A percentile compares a stretch with the other conserved stretches of the same genome.
Conservation (phyloP, 2,329 filamentous ascomycete species). For the Fusarium torulosum region DNA sequence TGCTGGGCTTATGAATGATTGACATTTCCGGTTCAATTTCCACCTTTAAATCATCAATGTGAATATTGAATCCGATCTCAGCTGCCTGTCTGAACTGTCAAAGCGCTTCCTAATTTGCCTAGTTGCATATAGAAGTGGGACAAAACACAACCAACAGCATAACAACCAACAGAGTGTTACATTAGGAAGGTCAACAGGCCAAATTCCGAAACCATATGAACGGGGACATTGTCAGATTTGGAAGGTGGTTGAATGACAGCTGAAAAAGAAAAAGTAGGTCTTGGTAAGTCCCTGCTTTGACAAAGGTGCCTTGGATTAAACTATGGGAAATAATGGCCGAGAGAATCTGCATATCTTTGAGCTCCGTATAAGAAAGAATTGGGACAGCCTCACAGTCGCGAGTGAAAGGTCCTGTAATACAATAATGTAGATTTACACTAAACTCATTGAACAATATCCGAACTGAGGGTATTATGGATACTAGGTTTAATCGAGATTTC, state of each 20-base stretch:
- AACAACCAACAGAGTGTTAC: slow-evolving; percentile 9
- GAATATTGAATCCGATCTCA: neutral
- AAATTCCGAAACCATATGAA: rapidly evolving
- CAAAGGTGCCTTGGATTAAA: neutral
- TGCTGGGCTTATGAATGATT: neutral
- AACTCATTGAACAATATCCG: too few relatives aligned
- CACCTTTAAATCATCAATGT: neutral
- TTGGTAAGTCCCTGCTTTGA: neutral
- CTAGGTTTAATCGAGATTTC: too few relatives aligned
- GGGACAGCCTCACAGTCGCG: rapidly evolving
- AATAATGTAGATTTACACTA: too few relatives aligned
- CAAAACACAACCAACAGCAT: slow-evolving; percentile 13
- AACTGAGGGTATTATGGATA: too few relatives aligned
- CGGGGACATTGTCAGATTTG: rapidly evolving
- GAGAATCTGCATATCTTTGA: neutral
- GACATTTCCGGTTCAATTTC: neutral
- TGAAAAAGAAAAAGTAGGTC: neutral
- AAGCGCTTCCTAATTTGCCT: slow-evolving; percentile 4
- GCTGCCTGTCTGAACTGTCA: neutral
- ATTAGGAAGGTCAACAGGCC: neutral
- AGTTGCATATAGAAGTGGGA: slow-evolving; percentile 18
- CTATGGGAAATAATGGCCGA: neutral
- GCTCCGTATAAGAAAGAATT: rapidly evolving
- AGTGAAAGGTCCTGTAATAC: too few relatives aligned
- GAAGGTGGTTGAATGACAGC: neutral